Percentiles rank a stretch among this genome's conserved stretches.
Conservation (phyloP, 805 yeast species). For the Torulaspora delbrueckii region DNA sequence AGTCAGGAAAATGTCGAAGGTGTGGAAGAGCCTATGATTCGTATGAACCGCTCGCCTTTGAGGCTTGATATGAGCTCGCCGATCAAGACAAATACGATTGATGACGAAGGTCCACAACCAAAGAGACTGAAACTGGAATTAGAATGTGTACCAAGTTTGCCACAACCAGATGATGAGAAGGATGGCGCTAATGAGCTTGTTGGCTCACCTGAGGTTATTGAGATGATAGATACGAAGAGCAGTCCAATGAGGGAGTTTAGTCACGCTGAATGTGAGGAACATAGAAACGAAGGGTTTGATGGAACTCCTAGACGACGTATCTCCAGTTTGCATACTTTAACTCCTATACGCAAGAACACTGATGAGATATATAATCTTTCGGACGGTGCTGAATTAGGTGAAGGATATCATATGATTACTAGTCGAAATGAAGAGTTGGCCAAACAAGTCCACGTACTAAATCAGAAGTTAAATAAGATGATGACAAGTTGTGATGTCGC, state of each 20-base stretch:
- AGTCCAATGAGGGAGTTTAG: slow-evolving; percentile 12
- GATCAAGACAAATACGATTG: slow-evolving; percentile 6
- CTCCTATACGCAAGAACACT: slow-evolving; percentile 19
- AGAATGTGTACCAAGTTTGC: slow-evolving; percentile 19
- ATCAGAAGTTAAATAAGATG: slow-evolving; percentile 18
- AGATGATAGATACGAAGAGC: slow-evolving; percentile 20
- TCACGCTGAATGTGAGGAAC: not conserved
- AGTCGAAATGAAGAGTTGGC: slow-evolving; percentile 24
- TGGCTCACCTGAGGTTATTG: slow-evolving; percentile 28
- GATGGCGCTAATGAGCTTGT: slow-evolving; percentile 7
- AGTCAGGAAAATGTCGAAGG: not conserved
- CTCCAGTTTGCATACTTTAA: slow-evolving; percentile 17
- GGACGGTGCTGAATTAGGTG: slow-evolving; percentile 19
- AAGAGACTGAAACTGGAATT: slow-evolving; percentile 21
- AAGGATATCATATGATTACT: slow-evolving; percentile 14
- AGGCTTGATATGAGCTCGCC: slow-evolving; percentile 24
- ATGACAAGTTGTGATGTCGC: slow-evolving; percentile 16
- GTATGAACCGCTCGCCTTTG: slow-evolving; percentile 22
- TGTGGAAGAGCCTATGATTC: not conserved
- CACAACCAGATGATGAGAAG: not conserved
- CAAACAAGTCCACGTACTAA: slow-evolving; percentile 19
- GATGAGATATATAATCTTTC: not conserved
- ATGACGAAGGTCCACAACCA: slow-evolving; percentile 9
- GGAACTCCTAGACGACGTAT: slow-evolving; percentile 5
- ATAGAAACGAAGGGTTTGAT: not conserved